phyloP scores from a whole-genome alignment of 148 eudicot genomes.

The Pharnaceum exiguum region DNA sequence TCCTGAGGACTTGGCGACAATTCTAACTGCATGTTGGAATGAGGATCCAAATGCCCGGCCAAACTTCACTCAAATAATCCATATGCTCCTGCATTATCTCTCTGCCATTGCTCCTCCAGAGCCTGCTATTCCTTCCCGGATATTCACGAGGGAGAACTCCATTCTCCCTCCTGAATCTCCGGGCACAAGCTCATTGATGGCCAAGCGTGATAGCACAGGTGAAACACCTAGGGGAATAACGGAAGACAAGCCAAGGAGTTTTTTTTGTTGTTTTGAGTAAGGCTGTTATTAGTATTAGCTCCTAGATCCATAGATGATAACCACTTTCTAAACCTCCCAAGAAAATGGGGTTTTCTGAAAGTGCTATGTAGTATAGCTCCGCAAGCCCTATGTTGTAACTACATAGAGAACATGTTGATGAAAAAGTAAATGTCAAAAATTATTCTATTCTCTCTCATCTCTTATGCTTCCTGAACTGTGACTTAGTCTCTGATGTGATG shows the following conservation, averaged over 20 bases:
- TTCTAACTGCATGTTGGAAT: slow-evolving; percentile 83
- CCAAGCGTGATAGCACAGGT: slow-evolving; percentile 41
- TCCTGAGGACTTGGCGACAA: slow-evolving; percentile 70
- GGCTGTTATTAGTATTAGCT: slow-evolving; percentile 32
- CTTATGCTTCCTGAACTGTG: not conserved
- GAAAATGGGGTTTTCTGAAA: slow-evolving; percentile 17
- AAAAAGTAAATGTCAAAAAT: slow-evolving; percentile 19
- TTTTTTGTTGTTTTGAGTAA: slow-evolving; percentile 65
- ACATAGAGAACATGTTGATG: slow-evolving; percentile 13
- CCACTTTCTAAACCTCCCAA: slow-evolving; percentile 19
- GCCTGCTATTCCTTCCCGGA: slow-evolving; percentile 53
- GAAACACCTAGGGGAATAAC: slow-evolving; percentile 50
- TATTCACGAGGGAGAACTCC: slow-evolving; percentile 61
- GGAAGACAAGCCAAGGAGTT: slow-evolving; percentile 49
- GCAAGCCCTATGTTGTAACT: slow-evolving; percentile 19
- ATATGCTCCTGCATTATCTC: slow-evolving; percentile 68
- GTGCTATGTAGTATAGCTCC: slow-evolving; percentile 22
- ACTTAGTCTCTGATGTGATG: too few relatives aligned
- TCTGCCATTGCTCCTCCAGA: slow-evolving; percentile 50
- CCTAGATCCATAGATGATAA: slow-evolving; percentile 12
- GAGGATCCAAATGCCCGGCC: slow-evolving; percentile 84
- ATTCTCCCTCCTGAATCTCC: slow-evolving; percentile 86
- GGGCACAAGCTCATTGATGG: slow-evolving; percentile 82
- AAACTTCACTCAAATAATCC: slow-evolving; percentile 75
- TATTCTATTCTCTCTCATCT: not conserved